Base-by-base conservation (phyloP, 805 yeast genomes). In the Monosporozyma servazzii region DNA sequence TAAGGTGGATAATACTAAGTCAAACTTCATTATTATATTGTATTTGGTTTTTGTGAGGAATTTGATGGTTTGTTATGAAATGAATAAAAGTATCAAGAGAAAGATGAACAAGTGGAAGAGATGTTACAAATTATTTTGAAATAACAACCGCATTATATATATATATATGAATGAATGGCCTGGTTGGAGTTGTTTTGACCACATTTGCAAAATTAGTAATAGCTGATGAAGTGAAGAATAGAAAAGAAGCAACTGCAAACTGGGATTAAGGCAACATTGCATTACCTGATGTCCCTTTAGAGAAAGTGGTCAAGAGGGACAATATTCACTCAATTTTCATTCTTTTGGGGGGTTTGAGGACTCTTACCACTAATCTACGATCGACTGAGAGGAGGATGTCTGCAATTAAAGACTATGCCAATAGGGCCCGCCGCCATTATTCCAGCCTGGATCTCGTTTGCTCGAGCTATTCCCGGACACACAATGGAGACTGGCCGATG, bases 11-110 rank as follows among this genome's bases (percentile, higher is more conserved):
- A 54, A 9, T 21, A 48, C 23, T 41, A 40, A 25, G 44, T 54
- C 48, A 8, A 53, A 48, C 50, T 54, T 56, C 59, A 56, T 56
- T 44, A 20, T 50, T 33, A 33, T 31, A 33, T 33, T 33, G 33
- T 33, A 33, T n/a, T 33, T 11, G 6, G 37, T 17, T 33, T 33
- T 33, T 33, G 17, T 13, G n/a, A 33, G 37, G 17, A n/a, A 33
- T 33, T n/a, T 33, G 37, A 33, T 33, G 37, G n/a, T 33, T 33
- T 33, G 7, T 15, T 33, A 25, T 25, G 6, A 25, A 25, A 5
- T 4, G 27, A 25, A 25, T 25, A 25, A 6, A 25, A 25, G 6
- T 25, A 5, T 5, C 6, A 25, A 25, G 27, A 25, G 27, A 25
- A 25, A 25, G 27, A 25, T 4, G 27, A 25, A 25, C 6, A 25